These are phyloP conservation scores for Clavispora vitiphila DNA, from an alignment of 805 yeast species.

Conservation along the genomic window DNA sequence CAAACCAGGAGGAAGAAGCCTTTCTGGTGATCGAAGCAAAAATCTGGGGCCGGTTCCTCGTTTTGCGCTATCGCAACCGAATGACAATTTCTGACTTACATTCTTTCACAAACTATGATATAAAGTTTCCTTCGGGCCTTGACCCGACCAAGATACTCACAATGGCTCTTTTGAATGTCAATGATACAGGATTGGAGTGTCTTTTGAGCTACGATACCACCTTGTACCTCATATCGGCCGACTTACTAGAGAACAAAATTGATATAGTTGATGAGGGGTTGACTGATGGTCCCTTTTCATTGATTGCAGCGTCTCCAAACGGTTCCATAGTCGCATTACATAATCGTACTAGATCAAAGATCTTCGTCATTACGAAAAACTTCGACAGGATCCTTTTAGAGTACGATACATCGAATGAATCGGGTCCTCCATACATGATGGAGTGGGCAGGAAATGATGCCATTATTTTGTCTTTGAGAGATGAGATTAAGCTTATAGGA, in stretches of 20 bases:
- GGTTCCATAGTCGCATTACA: constrained; percentile 50
- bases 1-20: constrained; percentile 26
- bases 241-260: constrained; percentile 16
- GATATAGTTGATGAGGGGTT: constrained; percentile 33
- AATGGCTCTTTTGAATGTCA: constrained; percentile 11
- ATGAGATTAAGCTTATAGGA: constrained; percentile 65
- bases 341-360: constrained; percentile 30
- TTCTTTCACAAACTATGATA: constrained; percentile 33
- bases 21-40: constrained; percentile 19
- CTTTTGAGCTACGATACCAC: constrained; percentile 26
- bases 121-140: constrained; percentile 23
- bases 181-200: constrained; percentile 14
- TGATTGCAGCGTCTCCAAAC: constrained; percentile 47
- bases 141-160: constrained; percentile 19
- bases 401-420: constrained; percentile 38
- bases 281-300: constrained; percentile 46
- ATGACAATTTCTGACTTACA: constrained; percentile 34
- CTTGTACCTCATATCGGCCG: constrained; percentile 21
- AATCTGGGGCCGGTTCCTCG: constrained; percentile 41
- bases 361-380: constrained; percentile 48
- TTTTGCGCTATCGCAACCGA: constrained; percentile 35
- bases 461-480: constrained; percentile 56
- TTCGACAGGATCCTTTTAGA: constrained; percentile 42
- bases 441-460: constrained; percentile 89
- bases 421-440: constrained; percentile 40